Percentiles rank a stretch among this genome's conserved stretches.
Conservation (phyloP, 805 yeast species). For the Barnettozyma sucrosica region DNA sequence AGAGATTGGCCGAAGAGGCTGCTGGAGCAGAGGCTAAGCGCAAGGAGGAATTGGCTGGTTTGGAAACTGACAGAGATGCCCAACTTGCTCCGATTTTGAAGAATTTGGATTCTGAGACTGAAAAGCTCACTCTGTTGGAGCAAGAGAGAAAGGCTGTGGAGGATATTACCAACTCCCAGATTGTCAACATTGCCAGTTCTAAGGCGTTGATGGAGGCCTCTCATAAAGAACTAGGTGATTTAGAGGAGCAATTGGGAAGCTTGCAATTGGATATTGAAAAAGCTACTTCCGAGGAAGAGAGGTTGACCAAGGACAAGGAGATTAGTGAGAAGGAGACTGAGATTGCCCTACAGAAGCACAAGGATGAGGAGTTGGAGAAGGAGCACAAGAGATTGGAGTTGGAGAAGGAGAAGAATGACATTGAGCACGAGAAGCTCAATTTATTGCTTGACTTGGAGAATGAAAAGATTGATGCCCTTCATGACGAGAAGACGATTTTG, state of each 20-base stretch:
- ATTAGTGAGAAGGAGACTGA: conserved; percentile 28
- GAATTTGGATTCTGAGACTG: conserved; percentile 44
- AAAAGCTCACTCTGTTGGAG: conserved; percentile 43
- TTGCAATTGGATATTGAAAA: conserved; percentile 29
- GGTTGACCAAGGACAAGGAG: conserved; percentile 28
- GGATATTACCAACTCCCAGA: conserved; percentile 40
- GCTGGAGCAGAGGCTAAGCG: conserved; percentile 41
- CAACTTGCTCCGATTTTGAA: conserved; percentile 49
- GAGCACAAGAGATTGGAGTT: conserved; percentile 33
- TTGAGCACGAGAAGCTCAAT: conserved; percentile 31
- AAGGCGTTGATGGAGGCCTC: conserved; percentile 38
- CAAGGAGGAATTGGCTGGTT: conserved; percentile 33
- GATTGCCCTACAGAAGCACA: conserved; percentile 28
- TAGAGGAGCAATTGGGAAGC: conserved; percentile 31
- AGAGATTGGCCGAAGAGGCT: conserved; percentile 22
- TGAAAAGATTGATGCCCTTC: conserved; percentile 29
- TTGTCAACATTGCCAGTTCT: conserved; percentile 39
- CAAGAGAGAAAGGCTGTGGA: conserved; percentile 42
- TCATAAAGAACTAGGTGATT: conserved; percentile 33
- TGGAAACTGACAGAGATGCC: conserved; percentile 49
- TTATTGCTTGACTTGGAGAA: conserved; percentile 33
- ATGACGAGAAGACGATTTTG: conserved; percentile 35
- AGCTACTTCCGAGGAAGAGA: conserved; percentile 27
- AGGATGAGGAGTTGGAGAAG: conserved; percentile 33
- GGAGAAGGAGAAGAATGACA: conserved; percentile 32